Conservation (phyloP, 2,329 filamentous ascomycete genomes). For the Fusarium torulosum region DNA sequence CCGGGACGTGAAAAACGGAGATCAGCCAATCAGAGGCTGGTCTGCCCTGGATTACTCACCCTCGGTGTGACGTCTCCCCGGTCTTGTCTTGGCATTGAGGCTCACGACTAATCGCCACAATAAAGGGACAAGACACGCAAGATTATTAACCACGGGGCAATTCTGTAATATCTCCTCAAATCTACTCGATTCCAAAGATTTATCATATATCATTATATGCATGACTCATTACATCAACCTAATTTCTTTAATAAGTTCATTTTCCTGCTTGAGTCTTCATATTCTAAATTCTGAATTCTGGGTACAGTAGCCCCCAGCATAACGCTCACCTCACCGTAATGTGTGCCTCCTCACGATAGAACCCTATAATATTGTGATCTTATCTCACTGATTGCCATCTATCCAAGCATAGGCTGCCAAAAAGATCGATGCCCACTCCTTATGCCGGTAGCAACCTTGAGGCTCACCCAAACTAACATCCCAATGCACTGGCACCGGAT, state of each 20-base stretch:
- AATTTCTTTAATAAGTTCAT: neutral
- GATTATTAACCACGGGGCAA: slow-evolving; percentile 2
- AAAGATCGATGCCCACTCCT: slow-evolving; percentile 11
- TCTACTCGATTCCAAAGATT: neutral
- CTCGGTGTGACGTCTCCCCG: slow-evolving; percentile 38
- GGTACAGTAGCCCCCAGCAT: neutral
- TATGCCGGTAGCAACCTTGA: slow-evolving; percentile 12
- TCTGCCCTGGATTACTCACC: slow-evolving; percentile 41
- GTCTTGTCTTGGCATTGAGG: neutral
- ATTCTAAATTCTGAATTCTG: neutral
- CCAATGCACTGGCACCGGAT: slow-evolving; percentile 29
- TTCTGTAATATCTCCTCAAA: neutral
- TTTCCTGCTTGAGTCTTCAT: neutral
- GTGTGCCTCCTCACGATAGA: neutral
- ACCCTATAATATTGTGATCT: neutral
- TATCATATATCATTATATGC: neutral
- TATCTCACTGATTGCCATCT: slow-evolving; percentile 15
- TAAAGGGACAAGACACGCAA: neutral
- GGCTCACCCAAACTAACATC: slow-evolving; percentile 3
- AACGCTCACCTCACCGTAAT: neutral
- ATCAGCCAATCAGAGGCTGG: slow-evolving; percentile 31
- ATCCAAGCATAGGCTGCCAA: slow-evolving; percentile 6
- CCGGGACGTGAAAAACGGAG: slow-evolving; percentile 10
- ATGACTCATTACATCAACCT: neutral
- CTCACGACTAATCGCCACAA: too few relatives aligned